Conservation (phyloP, 2,329 filamentous ascomycete species). For the Curvularia verruculosa region DNA sequence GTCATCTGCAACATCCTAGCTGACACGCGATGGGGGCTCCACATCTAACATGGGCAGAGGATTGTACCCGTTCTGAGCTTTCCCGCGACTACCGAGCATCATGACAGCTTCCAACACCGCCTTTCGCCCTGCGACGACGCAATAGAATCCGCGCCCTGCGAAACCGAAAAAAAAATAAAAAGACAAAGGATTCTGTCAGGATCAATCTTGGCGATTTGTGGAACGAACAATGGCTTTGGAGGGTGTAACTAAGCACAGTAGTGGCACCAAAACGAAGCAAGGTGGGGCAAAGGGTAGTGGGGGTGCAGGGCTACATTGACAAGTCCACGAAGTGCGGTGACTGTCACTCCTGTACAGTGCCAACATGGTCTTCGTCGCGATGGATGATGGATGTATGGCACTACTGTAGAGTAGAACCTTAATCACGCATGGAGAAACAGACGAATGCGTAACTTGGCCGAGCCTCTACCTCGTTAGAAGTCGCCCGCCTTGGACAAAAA, state of each 20-base stretch:
- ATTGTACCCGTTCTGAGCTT: slow-evolving; percentile 26
- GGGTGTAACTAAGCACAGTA: background rate
- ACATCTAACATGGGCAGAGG: slow-evolving; percentile 27
- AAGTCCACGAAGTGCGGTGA: slow-evolving; percentile 20
- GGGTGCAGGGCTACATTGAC: slow-evolving; percentile 18
- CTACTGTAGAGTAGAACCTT: slow-evolving; percentile 21
- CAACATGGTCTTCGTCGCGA: slow-evolving; percentile 13
- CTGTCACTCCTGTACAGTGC: background rate
- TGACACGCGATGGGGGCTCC: slow-evolving; percentile 38
- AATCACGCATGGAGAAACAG: slow-evolving; percentile 14
- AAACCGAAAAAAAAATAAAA: background rate
- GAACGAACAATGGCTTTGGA: background rate
- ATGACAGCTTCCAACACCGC: slow-evolving; percentile 14
- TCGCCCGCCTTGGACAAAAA: slow-evolving; percentile 20
- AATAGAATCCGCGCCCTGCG: background rate
- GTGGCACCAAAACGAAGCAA: slow-evolving; percentile 17
- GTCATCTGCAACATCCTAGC: slow-evolving; percentile 36
- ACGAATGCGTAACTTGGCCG: slow-evolving; percentile 15
- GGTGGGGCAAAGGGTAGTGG: slow-evolving; percentile 27
- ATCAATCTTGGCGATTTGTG: background rate
- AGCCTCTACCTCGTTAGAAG: slow-evolving; percentile 20
- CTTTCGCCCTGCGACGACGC: slow-evolving; percentile 6
- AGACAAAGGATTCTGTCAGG: background rate
- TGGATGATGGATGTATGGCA: slow-evolving; percentile 21
- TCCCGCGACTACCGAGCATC: slow-evolving; percentile 36